These are phyloP conservation scores for Pseudogymnoascus sp. DNA, from an alignment of 2,329 filamentous ascomycete species.

Conservation along the genomic window DNA sequence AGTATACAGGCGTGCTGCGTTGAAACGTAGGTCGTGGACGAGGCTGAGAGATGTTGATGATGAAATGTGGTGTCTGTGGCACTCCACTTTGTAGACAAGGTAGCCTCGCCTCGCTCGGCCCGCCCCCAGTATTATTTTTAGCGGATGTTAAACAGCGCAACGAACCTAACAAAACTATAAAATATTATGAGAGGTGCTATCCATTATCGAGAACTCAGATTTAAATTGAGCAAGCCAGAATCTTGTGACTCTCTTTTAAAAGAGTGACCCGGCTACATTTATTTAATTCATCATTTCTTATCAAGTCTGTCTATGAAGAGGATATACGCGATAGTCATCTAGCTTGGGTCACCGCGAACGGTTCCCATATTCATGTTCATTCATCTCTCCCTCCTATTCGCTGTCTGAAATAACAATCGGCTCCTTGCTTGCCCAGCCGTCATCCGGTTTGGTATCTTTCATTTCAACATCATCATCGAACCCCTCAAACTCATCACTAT, in stretches of 20 bases:
- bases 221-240: neutral
- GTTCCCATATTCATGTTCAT: neutral
- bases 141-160: neutral
- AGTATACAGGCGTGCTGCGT: neutral
- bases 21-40: neutral
- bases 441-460: neutral
- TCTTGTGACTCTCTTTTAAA: neutral
- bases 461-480: neutral
- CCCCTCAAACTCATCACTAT: neutral
- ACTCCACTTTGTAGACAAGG: neutral
- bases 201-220: neutral
- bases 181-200: neutral
- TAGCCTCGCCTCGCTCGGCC: slow-evolving; percentile 7
- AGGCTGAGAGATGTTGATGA: slow-evolving; percentile 11
- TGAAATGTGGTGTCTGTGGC: slow-evolving; percentile 8
- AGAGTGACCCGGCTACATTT: neutral
- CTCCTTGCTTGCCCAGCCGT: neutral
- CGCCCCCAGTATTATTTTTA: neutral
- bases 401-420: neutral
- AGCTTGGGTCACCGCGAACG: neutral
- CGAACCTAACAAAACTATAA: neutral
- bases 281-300: neutral
- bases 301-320: neutral
- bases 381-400: neutral
- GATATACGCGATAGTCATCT: neutral